These are phyloP conservation scores for Neoascochyta sp. DNA, from an alignment of 2,329 filamentous ascomycete genomes.

Conservation along the genomic window DNA sequence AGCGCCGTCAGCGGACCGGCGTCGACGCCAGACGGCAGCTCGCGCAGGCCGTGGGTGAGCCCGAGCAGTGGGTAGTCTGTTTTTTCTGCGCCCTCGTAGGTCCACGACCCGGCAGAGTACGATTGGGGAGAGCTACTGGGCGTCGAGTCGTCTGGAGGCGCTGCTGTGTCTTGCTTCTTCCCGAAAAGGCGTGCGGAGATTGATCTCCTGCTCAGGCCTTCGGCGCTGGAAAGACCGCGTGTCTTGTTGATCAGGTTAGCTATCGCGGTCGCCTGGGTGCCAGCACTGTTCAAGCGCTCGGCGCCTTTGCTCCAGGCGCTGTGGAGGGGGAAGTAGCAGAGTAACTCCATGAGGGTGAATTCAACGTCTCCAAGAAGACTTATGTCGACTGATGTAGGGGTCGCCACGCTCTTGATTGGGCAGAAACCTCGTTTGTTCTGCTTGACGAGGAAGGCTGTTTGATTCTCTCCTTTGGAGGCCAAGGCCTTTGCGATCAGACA, in stretches of 20 bases:
- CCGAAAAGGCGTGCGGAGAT: not conserved
- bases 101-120: constrained; percentile 17
- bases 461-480: not conserved
- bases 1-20: constrained; percentile 15
- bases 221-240: constrained; percentile 4
- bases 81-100: constrained; percentile 3
- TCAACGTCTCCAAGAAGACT: constrained; percentile 10
- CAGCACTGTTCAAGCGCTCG: constrained; percentile 5
- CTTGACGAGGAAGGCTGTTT: constrained; percentile 2
- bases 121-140: too few relatives aligned
- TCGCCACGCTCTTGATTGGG: constrained; percentile 14
- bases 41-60: constrained; percentile 10
- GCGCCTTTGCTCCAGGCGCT: constrained; percentile 13
- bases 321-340: constrained; percentile 15
- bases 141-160: not conserved
- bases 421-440: constrained; percentile 8
- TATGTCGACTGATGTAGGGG: constrained; percentile 11
- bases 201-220: not conserved
- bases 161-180: not conserved
- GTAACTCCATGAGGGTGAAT: constrained; percentile 14
- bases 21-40: constrained; percentile 11
- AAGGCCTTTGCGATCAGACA: constrained; percentile 9
- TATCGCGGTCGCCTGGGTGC: constrained; percentile 1
- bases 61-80: constrained; percentile 18
- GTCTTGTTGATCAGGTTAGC: constrained; percentile 11